These are phyloP conservation scores for Fraxinus sp. DNA, from an alignment of 305 asterid species.

Conservation along the genomic window DNA sequence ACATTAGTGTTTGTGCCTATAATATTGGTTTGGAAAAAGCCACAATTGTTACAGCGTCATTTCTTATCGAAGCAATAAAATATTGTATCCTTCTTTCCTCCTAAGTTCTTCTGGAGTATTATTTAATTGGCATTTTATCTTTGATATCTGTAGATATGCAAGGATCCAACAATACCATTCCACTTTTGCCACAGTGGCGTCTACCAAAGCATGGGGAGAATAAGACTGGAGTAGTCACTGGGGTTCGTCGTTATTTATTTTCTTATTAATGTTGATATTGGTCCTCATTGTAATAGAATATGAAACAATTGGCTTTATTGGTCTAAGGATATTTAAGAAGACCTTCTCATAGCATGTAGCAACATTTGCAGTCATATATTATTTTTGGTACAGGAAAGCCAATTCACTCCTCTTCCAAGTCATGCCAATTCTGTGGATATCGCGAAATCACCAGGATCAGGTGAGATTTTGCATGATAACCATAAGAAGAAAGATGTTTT, in stretches of 20 bases:
- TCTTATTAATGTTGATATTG: constrained; percentile 6
- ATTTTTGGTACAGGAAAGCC: constrained; percentile 55
- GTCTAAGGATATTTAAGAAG: not conserved
- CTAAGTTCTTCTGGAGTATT: not conserved
- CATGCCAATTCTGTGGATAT: constrained; percentile 42
- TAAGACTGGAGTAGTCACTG: constrained; percentile 54
- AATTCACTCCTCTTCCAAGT: constrained; percentile 35
- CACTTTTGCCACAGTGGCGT: constrained; percentile 95
- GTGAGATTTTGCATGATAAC: constrained; percentile 48
- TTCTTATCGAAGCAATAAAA: not conserved
- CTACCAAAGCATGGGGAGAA: constrained; percentile 75
- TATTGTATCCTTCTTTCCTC: not conserved
- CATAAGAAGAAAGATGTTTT: constrained; percentile 75
- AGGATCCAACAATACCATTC: constrained; percentile 54
- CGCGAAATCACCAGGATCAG: constrained; percentile 49
- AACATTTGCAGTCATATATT: not conserved
- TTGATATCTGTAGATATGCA: constrained; percentile 48
- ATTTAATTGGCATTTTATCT: constrained; percentile 10
- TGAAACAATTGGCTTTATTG: not conserved
- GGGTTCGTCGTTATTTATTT: constrained; percentile 45
- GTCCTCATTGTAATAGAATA: not conserved
- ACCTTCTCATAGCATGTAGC: not conserved
- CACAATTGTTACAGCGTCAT: not conserved
- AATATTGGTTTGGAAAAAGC: not conserved
- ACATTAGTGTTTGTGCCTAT: not conserved